A percentile compares a stretch with the other conserved stretches of the same genome.
Conservation (phyloP, 2,329 filamentous ascomycete species). For the Aureobasidium sp. region DNA sequence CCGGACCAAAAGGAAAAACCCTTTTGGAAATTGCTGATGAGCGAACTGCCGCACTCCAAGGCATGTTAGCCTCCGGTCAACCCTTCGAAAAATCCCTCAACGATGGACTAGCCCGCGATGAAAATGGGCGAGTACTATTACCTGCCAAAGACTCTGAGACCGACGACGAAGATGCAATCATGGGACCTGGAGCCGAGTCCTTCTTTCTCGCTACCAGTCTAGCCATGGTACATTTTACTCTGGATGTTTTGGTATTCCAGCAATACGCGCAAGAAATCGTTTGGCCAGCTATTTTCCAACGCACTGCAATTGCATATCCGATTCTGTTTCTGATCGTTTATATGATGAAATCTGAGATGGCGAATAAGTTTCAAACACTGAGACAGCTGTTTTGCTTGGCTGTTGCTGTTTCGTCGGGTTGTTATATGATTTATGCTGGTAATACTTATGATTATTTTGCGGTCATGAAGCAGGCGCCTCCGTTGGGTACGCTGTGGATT, state of each 20-base stretch:
- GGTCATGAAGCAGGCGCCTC: conserved; percentile 86
- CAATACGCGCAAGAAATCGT: conserved; percentile 60
- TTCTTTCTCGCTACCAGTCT: conserved; percentile 48
- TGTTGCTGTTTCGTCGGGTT: conserved; percentile 55
- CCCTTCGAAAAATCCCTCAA: conserved; percentile 40
- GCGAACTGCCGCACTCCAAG: conserved; percentile 31
- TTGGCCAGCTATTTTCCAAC: conserved; percentile 47
- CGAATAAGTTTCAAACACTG: conserved; percentile 34
- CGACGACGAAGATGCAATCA: conserved; percentile 33
- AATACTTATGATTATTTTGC: conserved; percentile 75
- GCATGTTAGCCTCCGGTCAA: conserved; percentile 32
- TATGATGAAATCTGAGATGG: conserved; percentile 32
- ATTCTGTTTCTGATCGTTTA: conserved; percentile 38
- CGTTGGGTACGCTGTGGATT: conserved; percentile 81
- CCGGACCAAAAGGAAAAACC: conserved; percentile 54
- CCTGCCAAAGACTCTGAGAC: conserved; percentile 13
- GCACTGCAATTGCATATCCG: conserved; percentile 40
- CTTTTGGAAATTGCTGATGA: conserved; percentile 65
- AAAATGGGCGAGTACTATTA: conserved; percentile 25
- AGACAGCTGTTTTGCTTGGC: conserved; percentile 52
- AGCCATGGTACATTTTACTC: conserved; percentile 64
- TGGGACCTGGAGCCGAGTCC: conserved; percentile 39
- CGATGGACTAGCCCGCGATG: conserved; percentile 22
- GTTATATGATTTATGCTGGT: conserved; percentile 71
- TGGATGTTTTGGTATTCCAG: conserved; percentile 70